Base-by-base conservation (phyloP, 164 flowering plant species). In the Piper longum region DNA sequence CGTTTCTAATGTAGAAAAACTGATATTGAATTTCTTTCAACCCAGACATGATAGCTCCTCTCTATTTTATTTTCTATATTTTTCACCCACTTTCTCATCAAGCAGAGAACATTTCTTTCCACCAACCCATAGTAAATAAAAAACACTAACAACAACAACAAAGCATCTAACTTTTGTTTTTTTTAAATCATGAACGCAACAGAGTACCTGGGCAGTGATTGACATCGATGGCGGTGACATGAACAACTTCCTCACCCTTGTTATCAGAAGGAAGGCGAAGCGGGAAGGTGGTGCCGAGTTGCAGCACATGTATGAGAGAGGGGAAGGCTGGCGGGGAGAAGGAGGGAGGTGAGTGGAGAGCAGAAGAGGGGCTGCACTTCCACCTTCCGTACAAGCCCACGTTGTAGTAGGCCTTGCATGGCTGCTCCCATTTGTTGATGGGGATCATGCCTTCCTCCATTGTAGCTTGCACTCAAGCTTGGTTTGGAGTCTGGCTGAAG, bases 381-480 rank as follows among this genome's bases (percentile, higher is more conserved):
- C 93, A 91, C 1, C 71, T 39, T 3, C 88, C 64, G 48, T 89
- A 80, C 44, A 91, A 74, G 16, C 98, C 95, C 4, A 70, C 54
- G 36, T 95, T 91, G 80, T 88, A 93, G 73, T 88, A 88, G 17
- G 69, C 83, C 66, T 91, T 90, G 76, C 91, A 84, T 48, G 66
- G 72, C 41, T 73, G 74, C 16, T 63, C 55, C 88, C 87, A 69
- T 58, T 74, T 61, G 59, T 79, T 91, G 70, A 91, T 79, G 26
- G 88, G 80, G 56, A 91, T 81, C 78, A 91, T 62, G 18, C 90
- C 89, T 54, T 68, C 66, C 74, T 88, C 96, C 89, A 85, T 85
- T 48, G 52, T 26, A 0, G 36, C 36, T 26, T 1, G 36, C 36
- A 26, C 36, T 26, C 36, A 26, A 26, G 36, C 36, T 26, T 26